Percentiles rank a stretch among this genome's conserved stretches.
phyloP scores from a whole-genome alignment of 1,284 basidiomycete genomes.

The Laetiporus sulphureus region DNA sequence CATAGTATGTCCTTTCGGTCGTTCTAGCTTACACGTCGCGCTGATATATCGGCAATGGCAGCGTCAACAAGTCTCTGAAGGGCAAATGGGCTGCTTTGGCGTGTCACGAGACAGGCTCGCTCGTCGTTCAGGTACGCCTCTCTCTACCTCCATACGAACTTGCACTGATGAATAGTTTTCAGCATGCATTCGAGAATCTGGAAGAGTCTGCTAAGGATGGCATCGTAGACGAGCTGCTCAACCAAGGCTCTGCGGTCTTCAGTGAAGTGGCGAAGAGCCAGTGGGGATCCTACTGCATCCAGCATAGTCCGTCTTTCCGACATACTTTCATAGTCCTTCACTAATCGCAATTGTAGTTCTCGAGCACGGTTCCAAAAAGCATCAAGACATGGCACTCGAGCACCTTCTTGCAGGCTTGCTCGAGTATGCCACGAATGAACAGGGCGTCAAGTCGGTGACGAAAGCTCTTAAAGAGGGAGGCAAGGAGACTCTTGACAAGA shows the following conservation, averaged over 20 bases:
- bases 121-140: conserved; percentile 64
- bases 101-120: conserved; percentile 82
- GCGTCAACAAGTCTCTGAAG: conserved; percentile 76
- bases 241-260: conserved; percentile 60
- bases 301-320: conserved; percentile 76
- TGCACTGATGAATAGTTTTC: conserved; percentile 7
- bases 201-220: conserved; percentile 77
- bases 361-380: conserved; percentile 70
- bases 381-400: conserved; percentile 64
- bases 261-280: conserved; percentile 76
- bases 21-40: conserved; percentile 1
- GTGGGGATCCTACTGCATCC: conserved; percentile 80
- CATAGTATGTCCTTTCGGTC: conserved; percentile 48
- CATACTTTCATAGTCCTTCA: neutral
- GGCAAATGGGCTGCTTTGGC: conserved; percentile 82
- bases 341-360: conserved; percentile 41
- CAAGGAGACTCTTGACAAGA: conserved; percentile 59
- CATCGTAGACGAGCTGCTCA: conserved; percentile 72
- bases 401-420: conserved; percentile 66
- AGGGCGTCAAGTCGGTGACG: conserved; percentile 75
- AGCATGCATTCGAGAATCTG: conserved; percentile 83
- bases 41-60: conserved; percentile 20
- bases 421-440: conserved; percentile 72
- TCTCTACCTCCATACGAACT: neutral
- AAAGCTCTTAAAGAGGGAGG: conserved; percentile 81